Evolutionary conservation across 495 filamentous ascomycete genomes (phyloP), one percentile per base, ranked within the genome.

Genomic region (Neurospora sp.): DNA sequence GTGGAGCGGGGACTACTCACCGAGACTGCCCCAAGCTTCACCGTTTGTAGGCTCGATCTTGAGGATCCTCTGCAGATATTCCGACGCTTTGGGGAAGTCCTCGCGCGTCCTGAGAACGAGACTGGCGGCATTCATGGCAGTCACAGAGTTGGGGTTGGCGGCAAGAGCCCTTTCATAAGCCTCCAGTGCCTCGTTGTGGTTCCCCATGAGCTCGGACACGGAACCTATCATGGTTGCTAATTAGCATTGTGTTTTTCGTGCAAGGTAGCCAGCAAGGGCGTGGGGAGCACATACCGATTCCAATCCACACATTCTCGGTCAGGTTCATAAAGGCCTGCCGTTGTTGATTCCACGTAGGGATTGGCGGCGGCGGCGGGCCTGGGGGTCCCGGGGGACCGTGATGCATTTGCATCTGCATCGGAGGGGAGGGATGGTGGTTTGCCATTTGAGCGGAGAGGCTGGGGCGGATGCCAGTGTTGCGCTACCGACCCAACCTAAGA

Each of bases 21-120:
- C 94, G 40, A 98, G 83, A 76, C 94, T 97, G 16, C 96, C 94
- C 96, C 96, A 98, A 27, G 95, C 94, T 82, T 99, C 96, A 37
- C 96, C 96, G 79, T 96, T 98, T 72, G 86, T 90, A 3, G 82
- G 85, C 73, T 99, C 96, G 44, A 99, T 83, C 82, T 97, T 96
- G 65, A 99, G 80, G 72, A 98, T 97, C 39, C 90, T 92, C 72
- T 96, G 90, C 35, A 99, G 86, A 78, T 94, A 98, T 76, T 98
- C 96, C 37, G 97, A 91, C 3, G 96, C 96, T 78, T 95, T 95
- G 41, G 92, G 90, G 74, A 97, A 99, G 40, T 97, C 93, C 77
- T 98, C 96, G 76, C 93, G 93, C 31, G 92, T 93, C 47, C 96
- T 88, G 37, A 98, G 85, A 71, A 98, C 97, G 76, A 91, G 88